Conservation (phyloP, 345 rosid genomes). For the Corchorus capsularis region DNA sequence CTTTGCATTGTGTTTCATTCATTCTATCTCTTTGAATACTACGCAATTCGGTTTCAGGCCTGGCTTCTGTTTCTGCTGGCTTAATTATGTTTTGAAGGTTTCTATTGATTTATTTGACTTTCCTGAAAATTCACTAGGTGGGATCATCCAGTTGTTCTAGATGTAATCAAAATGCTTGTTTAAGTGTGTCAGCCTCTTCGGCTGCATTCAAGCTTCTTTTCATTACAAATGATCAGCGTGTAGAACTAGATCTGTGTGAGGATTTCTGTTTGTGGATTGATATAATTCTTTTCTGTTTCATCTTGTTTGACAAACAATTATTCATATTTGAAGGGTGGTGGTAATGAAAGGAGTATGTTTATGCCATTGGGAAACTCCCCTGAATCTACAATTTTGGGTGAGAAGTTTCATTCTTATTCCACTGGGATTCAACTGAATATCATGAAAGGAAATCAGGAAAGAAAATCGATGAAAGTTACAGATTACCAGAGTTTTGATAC, state of each 20-base stretch:
- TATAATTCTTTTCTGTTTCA: neutral
- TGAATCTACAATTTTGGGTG: constrained; percentile 42
- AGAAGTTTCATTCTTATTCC: constrained; percentile 38
- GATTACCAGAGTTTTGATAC: constrained; percentile 30
- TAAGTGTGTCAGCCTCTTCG: neutral
- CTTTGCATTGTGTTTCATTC: neutral
- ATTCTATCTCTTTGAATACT: neutral
- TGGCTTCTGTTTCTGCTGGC: neutral
- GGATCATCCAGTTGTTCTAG: neutral
- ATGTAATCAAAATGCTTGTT: neutral
- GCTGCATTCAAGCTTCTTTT: neutral
- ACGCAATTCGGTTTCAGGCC: neutral
- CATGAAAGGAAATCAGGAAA: constrained; percentile 19
- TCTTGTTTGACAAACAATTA: constrained; percentile 11
- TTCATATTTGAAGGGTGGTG: constrained; percentile 42
- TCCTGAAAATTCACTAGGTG: neutral
- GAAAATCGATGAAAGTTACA: constrained; percentile 21
- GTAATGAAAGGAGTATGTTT: constrained; percentile 41
- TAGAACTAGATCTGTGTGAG: neutral
- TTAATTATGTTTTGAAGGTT: neutral
- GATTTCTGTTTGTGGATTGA: neutral
- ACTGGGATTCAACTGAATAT: constrained; percentile 25
- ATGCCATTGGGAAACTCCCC: constrained; percentile 36
- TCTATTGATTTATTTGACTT: neutral
- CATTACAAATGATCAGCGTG: neutral